Conservation (phyloP, 805 yeast genomes). For the Lipomyces starkeyi region DNA sequence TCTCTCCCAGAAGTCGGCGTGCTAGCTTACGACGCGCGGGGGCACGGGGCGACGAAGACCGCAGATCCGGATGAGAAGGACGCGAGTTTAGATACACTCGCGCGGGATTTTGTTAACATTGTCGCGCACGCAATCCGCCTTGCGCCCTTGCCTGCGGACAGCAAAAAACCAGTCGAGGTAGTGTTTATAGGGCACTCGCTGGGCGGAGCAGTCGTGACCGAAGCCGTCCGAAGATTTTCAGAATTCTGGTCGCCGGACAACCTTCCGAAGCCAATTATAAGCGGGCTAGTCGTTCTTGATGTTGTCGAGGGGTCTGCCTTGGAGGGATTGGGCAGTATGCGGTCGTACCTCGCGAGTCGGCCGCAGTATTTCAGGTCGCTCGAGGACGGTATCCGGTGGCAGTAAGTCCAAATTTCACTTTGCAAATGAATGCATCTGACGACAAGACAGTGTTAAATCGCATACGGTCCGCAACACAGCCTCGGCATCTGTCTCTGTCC, state of each 20-base stretch:
- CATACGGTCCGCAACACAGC: slow-evolving; percentile 58
- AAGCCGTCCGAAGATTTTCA: slow-evolving; percentile 48
- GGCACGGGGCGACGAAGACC: slow-evolving; percentile 68
- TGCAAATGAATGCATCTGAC: not conserved
- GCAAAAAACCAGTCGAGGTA: slow-evolving; percentile 44
- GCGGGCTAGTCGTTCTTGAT: slow-evolving; percentile 82
- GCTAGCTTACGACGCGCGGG: slow-evolving; percentile 79
- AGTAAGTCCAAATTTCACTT: slow-evolving; percentile 42
- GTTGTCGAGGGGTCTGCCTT: slow-evolving; percentile 94
- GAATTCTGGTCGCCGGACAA: slow-evolving; percentile 17
- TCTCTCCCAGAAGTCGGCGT: slow-evolving; percentile 58
- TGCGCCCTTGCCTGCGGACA: slow-evolving; percentile 18
- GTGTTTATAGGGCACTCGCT: slow-evolving; percentile 86
- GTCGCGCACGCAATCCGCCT: slow-evolving; percentile 50
- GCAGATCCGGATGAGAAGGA: slow-evolving; percentile 43
- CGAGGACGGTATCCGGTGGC: slow-evolving; percentile 81
- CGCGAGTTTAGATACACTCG: slow-evolving; percentile 58
- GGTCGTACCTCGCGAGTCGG: slow-evolving; percentile 63
- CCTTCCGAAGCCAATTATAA: slow-evolving; percentile 44
- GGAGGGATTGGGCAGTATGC: slow-evolving; percentile 69
- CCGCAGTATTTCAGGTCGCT: slow-evolving; percentile 64
- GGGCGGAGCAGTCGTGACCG: slow-evolving; percentile 85
- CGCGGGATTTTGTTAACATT: slow-evolving; percentile 62
- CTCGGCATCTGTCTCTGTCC: slow-evolving; percentile 81
- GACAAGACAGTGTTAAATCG: slow-evolving; percentile 48